Evolutionary conservation across 2,329 filamentous ascomycete species (phyloP), one percentile per base, ranked within the genome.

Genomic region (Fusarium kyushuense): DNA sequence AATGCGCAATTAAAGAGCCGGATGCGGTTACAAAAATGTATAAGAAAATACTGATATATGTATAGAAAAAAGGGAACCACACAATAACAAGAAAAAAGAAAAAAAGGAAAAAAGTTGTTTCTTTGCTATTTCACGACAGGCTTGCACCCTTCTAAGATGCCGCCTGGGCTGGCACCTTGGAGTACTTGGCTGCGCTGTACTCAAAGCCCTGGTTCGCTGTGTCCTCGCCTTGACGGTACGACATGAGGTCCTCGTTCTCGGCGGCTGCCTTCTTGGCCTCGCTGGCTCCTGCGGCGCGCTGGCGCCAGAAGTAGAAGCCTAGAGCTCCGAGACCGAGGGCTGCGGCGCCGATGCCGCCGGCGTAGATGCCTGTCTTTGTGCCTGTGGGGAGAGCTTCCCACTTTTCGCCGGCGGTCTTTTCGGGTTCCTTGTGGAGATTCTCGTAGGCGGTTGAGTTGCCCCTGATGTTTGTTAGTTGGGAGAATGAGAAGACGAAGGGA

Each of bases 391-490:
- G 82, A 2, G 79, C 81, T 25, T 82, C 77, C 81, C 84, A 90
- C 70, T 87, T 89, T 25, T 89, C 79, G 8, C 80, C 75, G 1
- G 86, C 59, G 1, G 84, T 79, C 72, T 83, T 80, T 16, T 81
- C 72, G 3, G 81, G 80, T 16, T 76, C 64, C 16, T 68, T 66
- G 68, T 77, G 67, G 69, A 89, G 78, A 9, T 76, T 79, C 12
- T 85, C 77, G 36, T 80, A 76, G 13, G 83, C 83, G 3, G 85
- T 88, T 2, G 87, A 90, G 76, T 89, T 88, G 56, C 86, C 86
- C 33, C 84, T 87, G 58, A 1, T 3, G 1, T 5, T 17, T 42
- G 25, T 69, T 19, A 65, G 62, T 47, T 52, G 25, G 25, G 4
- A 5, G 2, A 17, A 17, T 43, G 17, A 6, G 16, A 7, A 11